Evolutionary conservation across 2,329 filamentous ascomycete genomes (phyloP), one percentile per base, ranked within the genome.

Genomic region (Ophiosphaerella narmari): DNA sequence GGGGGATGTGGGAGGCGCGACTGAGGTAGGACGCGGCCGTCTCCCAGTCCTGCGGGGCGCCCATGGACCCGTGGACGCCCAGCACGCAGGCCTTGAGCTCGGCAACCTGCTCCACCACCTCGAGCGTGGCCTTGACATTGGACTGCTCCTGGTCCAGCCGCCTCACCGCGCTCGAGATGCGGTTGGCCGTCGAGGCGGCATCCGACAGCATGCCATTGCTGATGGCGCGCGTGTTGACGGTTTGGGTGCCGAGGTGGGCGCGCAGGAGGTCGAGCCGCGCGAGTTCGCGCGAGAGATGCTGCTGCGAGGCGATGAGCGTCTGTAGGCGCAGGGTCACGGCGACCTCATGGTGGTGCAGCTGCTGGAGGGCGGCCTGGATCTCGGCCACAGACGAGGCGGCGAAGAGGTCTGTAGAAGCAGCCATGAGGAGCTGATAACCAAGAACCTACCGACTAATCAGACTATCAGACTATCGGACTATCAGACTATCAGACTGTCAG

Each of bases 1-100:
- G 82, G 0, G 93, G 92, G 11, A 99, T 86, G 60, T 88, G 86
- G 52, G 86, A 86, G 6, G 94, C 92, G 38, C 93, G 85, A 56
- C 89, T 85, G 50, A 99, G 82, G 73, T 97, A 97, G 39, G 84
- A 89, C 2, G 94, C 94, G 3, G 94, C 94, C 3, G 91, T 94
- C 74, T 99, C 94, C 94, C 94, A 99, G 77, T 99, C 94, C 74
- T 99, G 94, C 36, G 94, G 91, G 4, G 92, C 93, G 31, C 93
- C 94, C 94, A 99, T 99, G 52, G 90, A 95, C 14, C 92, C 94
- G 23, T 93, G 87, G 9, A 97, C 92, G 37, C 94, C 94, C 52
- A 97, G 85, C 32, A 97, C 90, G 71, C 94, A 99, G 7, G 94
- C 90, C 76, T 97, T 97, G 59, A 99, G 86, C 79, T 99, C 94